Evolutionary conservation across 768 basidiomycete genomes (phyloP), one percentile per base, ranked within the genome.

Genomic region (Leccinellum albellum): DNA sequence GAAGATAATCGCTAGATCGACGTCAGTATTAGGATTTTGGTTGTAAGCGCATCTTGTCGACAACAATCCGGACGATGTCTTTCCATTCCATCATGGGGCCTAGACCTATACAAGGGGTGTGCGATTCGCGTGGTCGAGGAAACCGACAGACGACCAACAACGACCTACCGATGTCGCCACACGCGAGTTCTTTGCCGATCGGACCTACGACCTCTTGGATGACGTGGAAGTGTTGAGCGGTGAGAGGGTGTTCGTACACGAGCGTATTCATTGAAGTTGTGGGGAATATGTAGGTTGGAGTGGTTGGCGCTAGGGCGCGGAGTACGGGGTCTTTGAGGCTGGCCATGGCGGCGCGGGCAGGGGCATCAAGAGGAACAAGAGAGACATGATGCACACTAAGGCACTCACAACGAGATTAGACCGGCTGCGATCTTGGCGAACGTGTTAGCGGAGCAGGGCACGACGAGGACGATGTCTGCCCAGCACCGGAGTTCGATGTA

Each of bases 241-340:
- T 98, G 44, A 98, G 79, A 20, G 94, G 94, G 68, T 98, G 95
- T 58, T 90, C 85, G 67, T 91, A 98, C 95, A 99, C 98, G 62
- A 91, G 78, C 4, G 97, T 98, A 71, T 99, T 99, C 97, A 98
- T 99, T 0, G 96, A n/a, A n/a, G n/a, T n/a, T n/a, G n/a, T 96
- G 2, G 96, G 97, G 68, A 96, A 98, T 33, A 98, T 73, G 66
- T 88, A 93, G 6, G 92, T 94, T 9, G 91, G 90, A 0, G 93
- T 96, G 6, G 82, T 79, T 0, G 94, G 90, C 3, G 90, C 78
- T 0, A 96, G 76, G 0, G 93, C 95, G 20, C 94, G 85, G 57
- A 97, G 80, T 6, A 97, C 79, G 13, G 93, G 88, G 85, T 87
- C 87, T 89, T 13, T 17, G 61, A 29, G 21, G 20, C 26, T 6